A percentile compares a stretch with the other conserved stretches of the same genome.
Evolutionary conservation across 768 basidiomycete genomes (phyloP).

Genomic region (Naganishia antarctica): DNA sequence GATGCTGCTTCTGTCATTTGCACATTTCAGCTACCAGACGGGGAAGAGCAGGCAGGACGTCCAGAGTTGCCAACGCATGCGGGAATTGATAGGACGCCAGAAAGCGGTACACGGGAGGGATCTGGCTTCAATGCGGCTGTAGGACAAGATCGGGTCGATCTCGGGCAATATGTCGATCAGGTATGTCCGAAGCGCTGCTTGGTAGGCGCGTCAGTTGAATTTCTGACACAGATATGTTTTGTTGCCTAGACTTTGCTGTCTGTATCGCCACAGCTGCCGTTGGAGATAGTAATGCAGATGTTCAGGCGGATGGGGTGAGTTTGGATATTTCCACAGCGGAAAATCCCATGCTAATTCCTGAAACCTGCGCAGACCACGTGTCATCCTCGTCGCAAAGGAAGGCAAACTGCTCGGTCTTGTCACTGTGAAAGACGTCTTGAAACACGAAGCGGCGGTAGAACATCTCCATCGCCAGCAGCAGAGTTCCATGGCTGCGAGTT

Average conservation of each 20-base stretch:
- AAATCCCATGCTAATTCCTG: no score
- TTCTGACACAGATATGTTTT: neutral
- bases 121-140: no score
- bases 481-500: neutral
- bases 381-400: constrained; percentile 87
- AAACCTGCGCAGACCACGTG: constrained; percentile 77
- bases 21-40: constrained; percentile 55
- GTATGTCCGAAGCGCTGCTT: constrained; percentile 54
- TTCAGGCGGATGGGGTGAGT: constrained; percentile 97
- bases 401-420: constrained; percentile 78
- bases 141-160: constrained; percentile 48
- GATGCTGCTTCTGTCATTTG: constrained; percentile 64
- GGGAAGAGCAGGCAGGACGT: neutral
- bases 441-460: constrained; percentile 61
- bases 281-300: constrained; percentile 95
- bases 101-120: neutral
- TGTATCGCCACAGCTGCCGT: constrained; percentile 80
- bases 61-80: neutral
- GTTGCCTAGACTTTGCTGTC: constrained; percentile 82
- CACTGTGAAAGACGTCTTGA: constrained; percentile 92
- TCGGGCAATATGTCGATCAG: constrained; percentile 88
- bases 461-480: constrained; percentile 32
- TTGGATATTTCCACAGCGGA: neutral
- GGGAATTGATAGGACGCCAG: neutral
- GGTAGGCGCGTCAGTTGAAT: neutral